Base-by-base conservation (phyloP, 345 rosid species). In the Boechera divaricarpa region DNA sequence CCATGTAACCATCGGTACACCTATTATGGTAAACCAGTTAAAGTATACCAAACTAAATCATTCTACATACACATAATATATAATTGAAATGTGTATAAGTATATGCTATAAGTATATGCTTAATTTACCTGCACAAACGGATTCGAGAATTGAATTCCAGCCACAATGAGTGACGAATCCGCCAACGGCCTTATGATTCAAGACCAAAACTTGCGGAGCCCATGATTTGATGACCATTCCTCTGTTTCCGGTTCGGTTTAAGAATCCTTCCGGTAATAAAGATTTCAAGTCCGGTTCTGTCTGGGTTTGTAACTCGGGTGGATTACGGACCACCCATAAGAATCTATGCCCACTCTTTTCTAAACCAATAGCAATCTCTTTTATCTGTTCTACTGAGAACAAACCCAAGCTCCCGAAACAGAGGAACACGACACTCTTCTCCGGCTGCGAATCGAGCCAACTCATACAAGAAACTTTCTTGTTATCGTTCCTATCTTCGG, bases 91-190 rank as follows among this genome's bases (percentile, higher is more conserved):
- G 13, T 36, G 33, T 36, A 24, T 51, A 36, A 36, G 10, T 36
- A 2, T 7, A 4, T 36, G 29, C 7, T 38, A 24, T 51, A 36
- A 36, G 10, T 36, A 2, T 7, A 4, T 36, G 29, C 7, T 38
- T 36, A 38, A 49, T 4, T 35, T 57, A 75, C 93, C 93, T 0
- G 86, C 86, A 5, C 80, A 70, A 35, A 88, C 75, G 0, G 90
- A 78, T 74, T 88, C 97, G 0, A 91, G 86, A 21, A 82, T 70
- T 1, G 93, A 87, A 68, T 88, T 91, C 95, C 91, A 91, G 2
- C 97, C 93, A 28, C 92, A 84, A 69, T 89, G 95, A 58, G 86
- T 89, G 38, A 88, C 90, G 36, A 89, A 89, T 41, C 89, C 90
- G 4, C 91, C 89, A 2, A 84, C 74, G 0, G 93, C 78, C 5